Evolutionary conservation across 2,329 filamentous ascomycete genomes (phyloP).

Genomic region (Leptodontidium sp.): DNA sequence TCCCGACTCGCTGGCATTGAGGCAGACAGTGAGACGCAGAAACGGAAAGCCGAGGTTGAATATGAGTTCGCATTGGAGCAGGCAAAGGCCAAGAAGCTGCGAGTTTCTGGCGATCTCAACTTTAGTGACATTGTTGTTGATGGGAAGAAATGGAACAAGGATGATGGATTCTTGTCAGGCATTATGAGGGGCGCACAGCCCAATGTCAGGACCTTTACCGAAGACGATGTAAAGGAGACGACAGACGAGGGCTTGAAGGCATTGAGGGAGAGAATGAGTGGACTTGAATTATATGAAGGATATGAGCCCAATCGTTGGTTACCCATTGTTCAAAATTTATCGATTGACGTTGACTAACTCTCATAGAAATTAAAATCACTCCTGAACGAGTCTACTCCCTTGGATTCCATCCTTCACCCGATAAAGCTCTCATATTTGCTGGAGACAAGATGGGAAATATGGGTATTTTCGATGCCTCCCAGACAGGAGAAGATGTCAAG

Average conservation of each 20-base stretch:
- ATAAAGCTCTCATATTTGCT: slow-evolving; percentile 90
- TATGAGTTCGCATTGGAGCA: slow-evolving; percentile 63
- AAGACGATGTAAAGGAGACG: slow-evolving; percentile 83
- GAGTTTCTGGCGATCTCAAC: slow-evolving; percentile 72
- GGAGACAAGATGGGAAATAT: slow-evolving; percentile 93
- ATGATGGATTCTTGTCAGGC: slow-evolving; percentile 70
- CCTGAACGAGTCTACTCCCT: slow-evolving; percentile 88
- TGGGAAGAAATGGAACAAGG: slow-evolving; percentile 77
- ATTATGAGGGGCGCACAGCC: slow-evolving; percentile 77
- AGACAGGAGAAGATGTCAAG: slow-evolving; percentile 62
- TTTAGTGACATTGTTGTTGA: slow-evolving; percentile 82
- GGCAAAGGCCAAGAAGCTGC: slow-evolving; percentile 67
- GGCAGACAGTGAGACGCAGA: slow-evolving; percentile 66
- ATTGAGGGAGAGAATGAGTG: slow-evolving; percentile 78
- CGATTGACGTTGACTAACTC: slow-evolving; percentile 10
- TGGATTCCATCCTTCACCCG: slow-evolving; percentile 84
- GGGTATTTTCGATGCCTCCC: slow-evolving; percentile 89
- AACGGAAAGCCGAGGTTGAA: slow-evolving; percentile 73
- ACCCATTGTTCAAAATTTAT: background rate
- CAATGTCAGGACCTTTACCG: slow-evolving; percentile 83
- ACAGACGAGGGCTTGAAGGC: slow-evolving; percentile 78
- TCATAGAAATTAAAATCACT: slow-evolving; percentile 84
- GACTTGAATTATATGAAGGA: slow-evolving; percentile 80
- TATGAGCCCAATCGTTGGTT: slow-evolving; percentile 79
- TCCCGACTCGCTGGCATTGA: slow-evolving; percentile 64